These are phyloP conservation scores for Phyllosticta capitalensis DNA, from an alignment of 2,329 filamentous ascomycete species.

Conservation along the genomic window DNA sequence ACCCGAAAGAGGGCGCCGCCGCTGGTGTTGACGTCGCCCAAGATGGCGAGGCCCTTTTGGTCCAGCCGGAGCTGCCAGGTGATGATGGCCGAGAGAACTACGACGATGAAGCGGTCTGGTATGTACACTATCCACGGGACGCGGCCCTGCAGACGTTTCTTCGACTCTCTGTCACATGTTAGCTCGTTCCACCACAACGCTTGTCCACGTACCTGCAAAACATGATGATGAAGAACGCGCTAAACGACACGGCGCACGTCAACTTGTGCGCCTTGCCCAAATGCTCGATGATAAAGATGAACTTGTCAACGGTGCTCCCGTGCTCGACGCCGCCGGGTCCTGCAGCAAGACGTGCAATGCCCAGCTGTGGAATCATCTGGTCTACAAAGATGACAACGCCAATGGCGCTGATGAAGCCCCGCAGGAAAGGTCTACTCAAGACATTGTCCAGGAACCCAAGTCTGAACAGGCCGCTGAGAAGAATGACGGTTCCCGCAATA, in stretches of 20 bases:
- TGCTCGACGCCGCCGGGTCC: conserved; percentile 58
- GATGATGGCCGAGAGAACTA: conserved; percentile 73
- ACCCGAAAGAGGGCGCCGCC: conserved; percentile 67
- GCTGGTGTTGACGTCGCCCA: conserved; percentile 69
- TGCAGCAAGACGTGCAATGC: conserved; percentile 58
- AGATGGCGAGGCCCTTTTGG: conserved; percentile 65
- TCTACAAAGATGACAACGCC: conserved; percentile 94
- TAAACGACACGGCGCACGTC: conserved; percentile 66
- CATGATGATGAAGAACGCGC: conserved; percentile 83
- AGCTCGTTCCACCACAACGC: conserved; percentile 4
- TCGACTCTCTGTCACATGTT: conserved; percentile 54
- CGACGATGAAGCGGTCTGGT: conserved; percentile 83
- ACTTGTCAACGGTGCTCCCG: conserved; percentile 77
- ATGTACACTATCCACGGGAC: conserved; percentile 77
- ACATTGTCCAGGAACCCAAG: conserved; percentile 93
- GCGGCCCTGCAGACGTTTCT: conserved; percentile 67
- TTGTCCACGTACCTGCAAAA: conserved; percentile 54
- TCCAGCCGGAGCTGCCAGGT: conserved; percentile 74
- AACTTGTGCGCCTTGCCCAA: conserved; percentile 57
- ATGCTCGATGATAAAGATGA: conserved; percentile 67
- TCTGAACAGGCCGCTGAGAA: conserved; percentile 75
- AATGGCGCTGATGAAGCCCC: conserved; percentile 95
- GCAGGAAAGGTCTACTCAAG: conserved; percentile 79
- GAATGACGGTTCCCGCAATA: conserved; percentile 77
- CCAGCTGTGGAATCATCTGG: conserved; percentile 84